A percentile compares a stretch with the other conserved stretches of the same genome.
Conservation (phyloP, 2,329 filamentous ascomycete genomes). For the Lithohypha guttulata region DNA sequence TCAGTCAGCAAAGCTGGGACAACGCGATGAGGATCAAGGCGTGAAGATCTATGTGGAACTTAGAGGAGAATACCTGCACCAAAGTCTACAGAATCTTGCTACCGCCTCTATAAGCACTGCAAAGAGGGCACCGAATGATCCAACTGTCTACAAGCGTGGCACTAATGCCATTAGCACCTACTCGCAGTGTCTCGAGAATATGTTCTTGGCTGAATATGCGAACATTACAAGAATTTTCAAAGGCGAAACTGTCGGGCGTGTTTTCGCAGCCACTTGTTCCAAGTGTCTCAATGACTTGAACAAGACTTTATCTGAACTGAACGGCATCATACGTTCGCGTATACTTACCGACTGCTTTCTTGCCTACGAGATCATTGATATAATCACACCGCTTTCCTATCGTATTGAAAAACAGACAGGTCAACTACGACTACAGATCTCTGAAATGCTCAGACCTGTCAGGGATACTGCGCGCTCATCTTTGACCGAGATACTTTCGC, state of each 20-base stretch:
- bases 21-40: constrained; percentile 55
- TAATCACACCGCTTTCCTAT: constrained; percentile 68
- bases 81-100: constrained; percentile 73
- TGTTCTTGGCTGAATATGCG: constrained; percentile 81
- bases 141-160: constrained; percentile 70
- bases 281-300: constrained; percentile 69
- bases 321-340: constrained; percentile 77
- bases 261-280: constrained; percentile 71
- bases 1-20: constrained; percentile 38
- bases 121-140: constrained; percentile 61
- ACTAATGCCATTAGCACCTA: constrained; percentile 90
- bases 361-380: constrained; percentile 88
- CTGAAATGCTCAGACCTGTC: constrained; percentile 77
- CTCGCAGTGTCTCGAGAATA: constrained; percentile 72
- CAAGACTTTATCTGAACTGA: constrained; percentile 77
- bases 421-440: constrained; percentile 71
- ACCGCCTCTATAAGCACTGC: constrained; percentile 74
- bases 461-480: constrained; percentile 86
- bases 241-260: constrained; percentile 69
- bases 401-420: constrained; percentile 73
- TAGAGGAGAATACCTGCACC: constrained; percentile 73
- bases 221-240: constrained; percentile 81
- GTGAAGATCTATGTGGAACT: constrained; percentile 76
- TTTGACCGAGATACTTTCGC: constrained; percentile 70
- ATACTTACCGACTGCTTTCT: constrained; percentile 86